Evolutionary conservation across 108 stramenopile species (phyloP), one percentile per base, ranked within the genome.

Genomic region (Licmophora abbreviata): DNA sequence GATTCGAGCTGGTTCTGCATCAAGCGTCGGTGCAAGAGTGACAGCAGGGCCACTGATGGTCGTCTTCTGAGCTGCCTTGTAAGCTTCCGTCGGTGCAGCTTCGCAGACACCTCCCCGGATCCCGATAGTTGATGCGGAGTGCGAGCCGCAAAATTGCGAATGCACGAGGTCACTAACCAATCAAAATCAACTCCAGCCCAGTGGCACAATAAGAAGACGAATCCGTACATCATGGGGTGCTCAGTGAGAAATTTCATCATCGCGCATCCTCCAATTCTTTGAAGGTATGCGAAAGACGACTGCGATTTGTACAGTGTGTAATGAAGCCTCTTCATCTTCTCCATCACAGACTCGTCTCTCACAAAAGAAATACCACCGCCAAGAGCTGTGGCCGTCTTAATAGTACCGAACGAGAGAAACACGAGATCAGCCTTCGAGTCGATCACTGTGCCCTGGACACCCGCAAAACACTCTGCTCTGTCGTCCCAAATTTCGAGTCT

Each of bases 361-460:
- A 63, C 17, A 55, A 64, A 36, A 40, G 74, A 56, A 68, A 71
- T 51, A 18, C 85, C 89, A 26, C 89, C 89, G 15, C 89, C 89
- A 23, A 91, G 63, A 7, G 85, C 83, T 4, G 89, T 91, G 1
- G 73, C 65, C 14, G 89, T 87, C 57, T 91, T 91, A 54, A 91
- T 91, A 14, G 71, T 72, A 6, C 89, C 89, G 69, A 91, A 91
- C n/a, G 85, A 87, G 51, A 81, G 80, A 38, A 87, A 87, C 22
- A 61, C 53, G 8, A 81, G 35, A 35, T 87, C 61, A 15, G 81
- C 66, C 2, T 46, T 46, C 21, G 25, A 5, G 10, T 15, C 36
- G 43, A 27, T 8, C 26, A 30, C 26, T 34, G 21, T 50, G 25
- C 54, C 42, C 7, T 49, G 29, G n/a, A 15, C 38, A 29, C 89